These are phyloP conservation scores for Copromyces sp. DNA, from an alignment of 495 filamentous ascomycete genomes.

Conservation along the genomic window DNA sequence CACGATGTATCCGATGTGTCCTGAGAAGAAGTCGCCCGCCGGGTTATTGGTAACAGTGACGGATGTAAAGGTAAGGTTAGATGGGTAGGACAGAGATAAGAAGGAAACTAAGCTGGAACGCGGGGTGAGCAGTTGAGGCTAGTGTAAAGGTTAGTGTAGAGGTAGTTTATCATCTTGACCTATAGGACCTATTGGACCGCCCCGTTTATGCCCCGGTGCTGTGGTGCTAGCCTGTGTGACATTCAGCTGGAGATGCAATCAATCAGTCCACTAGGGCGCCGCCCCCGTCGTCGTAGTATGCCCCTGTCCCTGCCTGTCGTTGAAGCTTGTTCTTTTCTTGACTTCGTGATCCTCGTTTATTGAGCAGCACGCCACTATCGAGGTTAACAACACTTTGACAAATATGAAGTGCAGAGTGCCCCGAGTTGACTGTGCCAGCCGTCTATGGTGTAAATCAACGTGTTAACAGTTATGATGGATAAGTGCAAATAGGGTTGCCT, in stretches of 20 bases:
- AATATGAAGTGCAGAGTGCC: not conserved
- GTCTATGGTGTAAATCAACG: not conserved
- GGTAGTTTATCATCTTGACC: not conserved
- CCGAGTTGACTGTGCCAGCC: not conserved
- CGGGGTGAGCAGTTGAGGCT: not conserved
- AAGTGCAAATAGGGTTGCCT: not conserved
- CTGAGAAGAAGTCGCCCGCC: not conserved
- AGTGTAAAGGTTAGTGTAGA: not conserved
- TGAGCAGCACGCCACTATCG: not conserved
- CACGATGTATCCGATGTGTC: not conserved
- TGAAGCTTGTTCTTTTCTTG: not conserved
- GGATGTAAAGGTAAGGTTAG: not conserved
- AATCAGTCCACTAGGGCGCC: not conserved
- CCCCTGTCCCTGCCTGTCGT: not conserved
- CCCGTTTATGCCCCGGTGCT: not conserved
- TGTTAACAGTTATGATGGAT: not conserved
- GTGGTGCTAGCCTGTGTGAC: too few relatives aligned
- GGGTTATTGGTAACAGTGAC: not conserved
- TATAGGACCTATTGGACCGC: not conserved
- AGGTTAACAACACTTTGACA: not conserved
- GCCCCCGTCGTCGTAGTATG: not conserved
- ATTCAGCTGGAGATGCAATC: not conserved
- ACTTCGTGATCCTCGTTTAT: not conserved
- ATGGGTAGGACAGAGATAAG: not conserved
- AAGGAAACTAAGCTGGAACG: not conserved